Percentiles rank a stretch among this genome's conserved stretches.
phyloP scores from a whole-genome alignment of 345 rosid genomes.

The Gossypium bickii region DNA sequence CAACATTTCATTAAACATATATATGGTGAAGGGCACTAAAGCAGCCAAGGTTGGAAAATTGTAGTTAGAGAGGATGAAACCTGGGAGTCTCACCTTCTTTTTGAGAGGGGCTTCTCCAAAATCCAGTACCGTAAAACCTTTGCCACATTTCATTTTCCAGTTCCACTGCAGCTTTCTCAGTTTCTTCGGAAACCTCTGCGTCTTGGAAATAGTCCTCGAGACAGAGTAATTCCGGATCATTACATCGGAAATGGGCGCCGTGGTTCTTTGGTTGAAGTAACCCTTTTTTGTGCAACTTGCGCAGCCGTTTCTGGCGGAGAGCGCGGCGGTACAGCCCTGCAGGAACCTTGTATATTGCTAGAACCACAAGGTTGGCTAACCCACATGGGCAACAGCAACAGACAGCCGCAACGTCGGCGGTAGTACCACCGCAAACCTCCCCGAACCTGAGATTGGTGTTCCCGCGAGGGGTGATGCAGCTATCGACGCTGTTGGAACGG shows the following conservation, averaged over 20 bases:
- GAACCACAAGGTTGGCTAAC: slow-evolving; percentile 42
- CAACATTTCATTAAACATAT: background rate
- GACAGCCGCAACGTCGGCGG: slow-evolving; percentile 73
- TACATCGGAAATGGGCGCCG: slow-evolving; percentile 22
- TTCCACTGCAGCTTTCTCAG: slow-evolving; percentile 28
- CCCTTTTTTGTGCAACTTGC: slow-evolving; percentile 28
- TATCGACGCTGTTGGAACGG: slow-evolving; percentile 24
- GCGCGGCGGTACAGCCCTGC: slow-evolving; percentile 51
- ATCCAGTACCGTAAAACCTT: slow-evolving; percentile 53
- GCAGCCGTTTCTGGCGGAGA: slow-evolving; percentile 28
- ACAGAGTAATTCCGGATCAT: slow-evolving; percentile 30
- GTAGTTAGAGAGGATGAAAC: background rate
- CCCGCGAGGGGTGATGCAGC: slow-evolving; percentile 7
- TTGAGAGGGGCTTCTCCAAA: slow-evolving; percentile 69
- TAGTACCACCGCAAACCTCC: slow-evolving; percentile 45
- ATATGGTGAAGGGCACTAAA: too few relatives aligned
- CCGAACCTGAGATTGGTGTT: slow-evolving; percentile 24
- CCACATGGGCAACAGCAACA: slow-evolving; percentile 74
- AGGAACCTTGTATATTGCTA: slow-evolving; percentile 59
- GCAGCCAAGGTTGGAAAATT: too few relatives aligned
- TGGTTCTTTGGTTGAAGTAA: slow-evolving; percentile 27
- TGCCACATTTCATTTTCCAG: slow-evolving; percentile 62
- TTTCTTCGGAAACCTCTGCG: slow-evolving; percentile 8
- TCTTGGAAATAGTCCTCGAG: background rate
- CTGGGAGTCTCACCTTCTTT: slow-evolving; percentile 31